A percentile compares a stretch with the other conserved stretches of the same genome.
phyloP scores from a whole-genome alignment of 2,329 filamentous ascomycete species.

The Stemphylium lycopersici region DNA sequence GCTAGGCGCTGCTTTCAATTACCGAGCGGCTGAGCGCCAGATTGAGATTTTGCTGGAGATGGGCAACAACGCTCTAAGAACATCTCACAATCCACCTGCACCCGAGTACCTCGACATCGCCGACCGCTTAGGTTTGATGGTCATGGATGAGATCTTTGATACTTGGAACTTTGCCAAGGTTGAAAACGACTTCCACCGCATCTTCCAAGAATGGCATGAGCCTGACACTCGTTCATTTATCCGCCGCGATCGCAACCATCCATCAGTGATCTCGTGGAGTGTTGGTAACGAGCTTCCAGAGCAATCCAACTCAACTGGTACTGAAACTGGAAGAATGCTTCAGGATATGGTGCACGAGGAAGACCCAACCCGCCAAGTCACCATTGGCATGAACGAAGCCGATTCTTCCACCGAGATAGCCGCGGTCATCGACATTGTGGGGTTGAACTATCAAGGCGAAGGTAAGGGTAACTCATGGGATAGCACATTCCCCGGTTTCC shows the following conservation, averaged over 20 bases:
- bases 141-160: slow-evolving; percentile 63
- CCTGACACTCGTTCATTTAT: slow-evolving; percentile 59
- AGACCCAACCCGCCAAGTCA: slow-evolving; percentile 56
- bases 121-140: slow-evolving; percentile 58
- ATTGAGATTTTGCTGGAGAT: slow-evolving; percentile 58
- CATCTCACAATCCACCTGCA: slow-evolving; percentile 62
- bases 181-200: slow-evolving; percentile 57
- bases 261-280: slow-evolving; percentile 60
- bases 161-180: slow-evolving; percentile 57
- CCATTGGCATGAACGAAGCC: slow-evolving; percentile 57
- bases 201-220: slow-evolving; percentile 62
- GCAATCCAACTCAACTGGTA: slow-evolving; percentile 48
- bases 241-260: slow-evolving; percentile 62
- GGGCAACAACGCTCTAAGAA: slow-evolving; percentile 60
- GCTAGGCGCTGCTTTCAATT: slow-evolving; percentile 59
- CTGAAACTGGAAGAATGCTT: slow-evolving; percentile 45
- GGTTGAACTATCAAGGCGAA: slow-evolving; percentile 64
- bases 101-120: slow-evolving; percentile 58
- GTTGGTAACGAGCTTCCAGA: slow-evolving; percentile 62
- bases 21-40: slow-evolving; percentile 57
- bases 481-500: slow-evolving; percentile 56
- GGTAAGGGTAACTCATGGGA: slow-evolving; percentile 48
- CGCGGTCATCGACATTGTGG: slow-evolving; percentile 55
- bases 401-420: slow-evolving; percentile 50
- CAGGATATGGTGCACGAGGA: slow-evolving; percentile 54